A percentile compares a stretch with the other conserved stretches of the same genome.
These are phyloP conservation scores for Juncus effusus DNA, from an alignment of 176 grass and related monocot species.

Conservation along the genomic window DNA sequence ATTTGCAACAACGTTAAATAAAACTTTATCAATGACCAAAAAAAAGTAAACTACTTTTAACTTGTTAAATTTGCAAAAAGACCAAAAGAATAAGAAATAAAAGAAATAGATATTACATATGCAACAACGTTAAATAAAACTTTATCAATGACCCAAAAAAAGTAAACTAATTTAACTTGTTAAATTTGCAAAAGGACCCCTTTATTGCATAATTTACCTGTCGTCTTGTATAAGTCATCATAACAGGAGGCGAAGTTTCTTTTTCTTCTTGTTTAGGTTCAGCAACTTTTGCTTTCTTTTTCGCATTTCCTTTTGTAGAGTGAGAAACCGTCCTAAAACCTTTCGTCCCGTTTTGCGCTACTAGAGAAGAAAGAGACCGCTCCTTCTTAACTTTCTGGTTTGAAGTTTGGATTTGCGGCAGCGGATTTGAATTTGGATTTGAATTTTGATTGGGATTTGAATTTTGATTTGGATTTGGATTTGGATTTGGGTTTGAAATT, in stretches of 20 bases:
- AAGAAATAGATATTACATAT: no score
- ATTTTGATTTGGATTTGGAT: no score
- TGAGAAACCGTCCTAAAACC: conserved; percentile 6
- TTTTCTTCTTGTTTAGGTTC: conserved; percentile 13
- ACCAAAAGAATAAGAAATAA: no score
- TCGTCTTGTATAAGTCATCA: conserved; percentile 31
- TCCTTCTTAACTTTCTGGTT: conserved; percentile 25
- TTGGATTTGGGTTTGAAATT: no score
- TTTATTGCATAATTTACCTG: conserved; percentile 17
- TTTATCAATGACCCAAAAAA: no score
- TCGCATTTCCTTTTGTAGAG: not conserved
- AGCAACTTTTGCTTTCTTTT: conserved; percentile 14
- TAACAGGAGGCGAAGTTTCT: not conserved
- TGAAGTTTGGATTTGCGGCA: conserved; percentile 1
- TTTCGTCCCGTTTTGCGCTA: conserved; percentile 5
- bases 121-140: no score
- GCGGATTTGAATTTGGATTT: not conserved
- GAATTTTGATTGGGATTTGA: no score
- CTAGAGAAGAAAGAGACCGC: conserved; percentile 27
- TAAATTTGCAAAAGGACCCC: conserved; percentile 13
- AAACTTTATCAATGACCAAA: no score
- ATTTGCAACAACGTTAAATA: no score
- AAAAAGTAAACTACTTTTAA: no score
- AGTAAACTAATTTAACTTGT: not conserved
- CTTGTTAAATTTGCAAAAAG: no score